Evolutionary conservation across 164 flowering plant genomes (phyloP).

Genomic region (Piper longum): DNA sequence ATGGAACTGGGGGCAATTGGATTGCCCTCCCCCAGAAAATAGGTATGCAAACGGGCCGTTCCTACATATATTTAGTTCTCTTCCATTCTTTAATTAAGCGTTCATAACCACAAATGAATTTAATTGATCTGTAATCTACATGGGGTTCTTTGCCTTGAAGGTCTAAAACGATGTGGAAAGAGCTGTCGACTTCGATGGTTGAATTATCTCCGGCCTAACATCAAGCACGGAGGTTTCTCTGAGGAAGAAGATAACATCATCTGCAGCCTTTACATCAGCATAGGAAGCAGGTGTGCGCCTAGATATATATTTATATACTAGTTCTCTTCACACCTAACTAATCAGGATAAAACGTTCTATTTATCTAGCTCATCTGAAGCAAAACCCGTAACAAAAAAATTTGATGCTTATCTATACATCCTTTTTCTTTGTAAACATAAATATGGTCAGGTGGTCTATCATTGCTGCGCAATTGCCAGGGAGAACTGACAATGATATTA

Average conservation of each 20-base stretch:
- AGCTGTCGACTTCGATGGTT: constrained; percentile 85
- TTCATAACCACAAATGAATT: background rate
- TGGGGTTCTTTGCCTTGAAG: constrained; percentile 15
- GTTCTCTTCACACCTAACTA: background rate
- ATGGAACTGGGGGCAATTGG: constrained; percentile 88
- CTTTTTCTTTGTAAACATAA: too few relatives aligned
- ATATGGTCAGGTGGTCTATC: constrained; percentile 55
- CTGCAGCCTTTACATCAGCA: constrained; percentile 58
- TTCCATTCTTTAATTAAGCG: background rate
- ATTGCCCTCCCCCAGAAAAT: constrained; percentile 77
- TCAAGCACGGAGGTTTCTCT: constrained; percentile 79
- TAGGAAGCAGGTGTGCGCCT: constrained; percentile 62
- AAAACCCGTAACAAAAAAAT: too few relatives aligned
- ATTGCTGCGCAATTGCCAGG: constrained; percentile 83
- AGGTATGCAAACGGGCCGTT: constrained; percentile 21
- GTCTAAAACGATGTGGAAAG: constrained; percentile 83
- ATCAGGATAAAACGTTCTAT: too few relatives aligned
- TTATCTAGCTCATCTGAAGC: too few relatives aligned
- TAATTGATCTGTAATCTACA: background rate
- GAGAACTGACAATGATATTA: constrained; percentile 73
- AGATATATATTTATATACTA: background rate
- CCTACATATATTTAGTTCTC: background rate
- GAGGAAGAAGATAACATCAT: constrained; percentile 87
- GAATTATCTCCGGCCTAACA: constrained; percentile 76
- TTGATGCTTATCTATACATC: too few relatives aligned